Evolutionary conservation across 192 early-diverging fungal species (phyloP).

Genomic region (Backusella tuberculispora): DNA sequence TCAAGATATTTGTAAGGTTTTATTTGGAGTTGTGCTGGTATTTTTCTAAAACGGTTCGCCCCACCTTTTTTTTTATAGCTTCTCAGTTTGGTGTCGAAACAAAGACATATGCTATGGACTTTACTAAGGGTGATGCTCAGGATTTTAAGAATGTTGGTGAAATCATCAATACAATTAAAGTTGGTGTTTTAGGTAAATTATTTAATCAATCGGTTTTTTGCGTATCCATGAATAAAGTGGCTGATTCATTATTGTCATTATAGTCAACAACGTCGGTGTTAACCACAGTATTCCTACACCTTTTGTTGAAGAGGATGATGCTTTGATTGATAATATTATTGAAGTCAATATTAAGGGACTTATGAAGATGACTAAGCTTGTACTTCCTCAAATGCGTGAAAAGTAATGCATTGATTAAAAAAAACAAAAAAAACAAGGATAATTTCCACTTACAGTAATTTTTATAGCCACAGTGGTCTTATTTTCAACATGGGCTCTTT

Average conservation of each 20-base stretch:
- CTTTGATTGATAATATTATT: conserved; percentile 72
- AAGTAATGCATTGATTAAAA: conserved; percentile 37
- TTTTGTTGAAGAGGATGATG: conserved; percentile 75
- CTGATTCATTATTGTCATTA: conserved; percentile 22
- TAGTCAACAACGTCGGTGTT: conserved; percentile 94
- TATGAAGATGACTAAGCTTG: conserved; percentile 78
- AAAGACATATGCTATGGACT: conserved; percentile 79
- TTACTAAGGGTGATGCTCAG: conserved; percentile 59
- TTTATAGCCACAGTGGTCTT: conserved; percentile 67
- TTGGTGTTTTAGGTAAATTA: conserved; percentile 59
- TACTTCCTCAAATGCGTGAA: conserved; percentile 81
- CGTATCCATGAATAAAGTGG: neutral
- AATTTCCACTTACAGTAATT: neutral
- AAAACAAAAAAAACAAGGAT: neutral
- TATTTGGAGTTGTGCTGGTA: neutral
- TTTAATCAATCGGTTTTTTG: neutral
- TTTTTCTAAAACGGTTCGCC: neutral
- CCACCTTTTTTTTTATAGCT: conserved; percentile 11
- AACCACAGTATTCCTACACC: conserved; percentile 91
- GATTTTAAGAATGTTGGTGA: conserved; percentile 71
- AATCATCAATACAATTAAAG: conserved; percentile 58
- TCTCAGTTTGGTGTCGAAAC: conserved; percentile 63
- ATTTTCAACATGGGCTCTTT: conserved; percentile 95
- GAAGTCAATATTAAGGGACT: conserved; percentile 86
- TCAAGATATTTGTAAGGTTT: conserved; percentile 61